A percentile compares a stretch with the other conserved stretches of the same genome.
phyloP scores from a whole-genome alignment of 306 rosid species.

The Sophora flavescens region DNA sequence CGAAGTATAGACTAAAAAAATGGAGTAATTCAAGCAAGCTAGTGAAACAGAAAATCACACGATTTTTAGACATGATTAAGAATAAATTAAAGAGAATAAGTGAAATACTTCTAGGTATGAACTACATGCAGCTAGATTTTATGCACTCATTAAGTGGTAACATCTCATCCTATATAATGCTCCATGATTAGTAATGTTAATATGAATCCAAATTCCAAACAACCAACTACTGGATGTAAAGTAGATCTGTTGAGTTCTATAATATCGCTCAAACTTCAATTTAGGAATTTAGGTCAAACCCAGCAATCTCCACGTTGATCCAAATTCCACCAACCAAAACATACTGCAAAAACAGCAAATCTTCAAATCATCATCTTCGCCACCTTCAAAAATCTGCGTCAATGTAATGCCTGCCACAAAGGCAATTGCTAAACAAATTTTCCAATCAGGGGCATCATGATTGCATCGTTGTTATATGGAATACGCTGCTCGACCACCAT shows the following conservation, averaged over 20 bases:
- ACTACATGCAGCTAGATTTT: neutral
- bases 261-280: neutral
- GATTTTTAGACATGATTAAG: neutral
- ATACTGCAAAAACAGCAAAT: no score
- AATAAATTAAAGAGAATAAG: neutral
- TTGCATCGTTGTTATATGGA: no score
- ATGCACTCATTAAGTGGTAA: neutral
- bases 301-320: no score
- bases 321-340: no score
- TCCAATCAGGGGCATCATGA: no score
- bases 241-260: neutral
- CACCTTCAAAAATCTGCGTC: no score
- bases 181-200: neutral
- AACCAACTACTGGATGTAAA: neutral
- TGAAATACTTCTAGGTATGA: neutral
- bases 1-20: neutral
- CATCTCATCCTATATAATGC: neutral
- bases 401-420: no score
- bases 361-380: no score
- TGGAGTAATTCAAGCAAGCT: conserved; percentile 10
- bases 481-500: no score
- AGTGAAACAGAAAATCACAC: neutral
- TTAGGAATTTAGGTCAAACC: no score
- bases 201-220: neutral
- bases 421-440: no score